phyloP scores from a whole-genome alignment of 1,284 basidiomycete species.

The Cystobasidium sp. region DNA sequence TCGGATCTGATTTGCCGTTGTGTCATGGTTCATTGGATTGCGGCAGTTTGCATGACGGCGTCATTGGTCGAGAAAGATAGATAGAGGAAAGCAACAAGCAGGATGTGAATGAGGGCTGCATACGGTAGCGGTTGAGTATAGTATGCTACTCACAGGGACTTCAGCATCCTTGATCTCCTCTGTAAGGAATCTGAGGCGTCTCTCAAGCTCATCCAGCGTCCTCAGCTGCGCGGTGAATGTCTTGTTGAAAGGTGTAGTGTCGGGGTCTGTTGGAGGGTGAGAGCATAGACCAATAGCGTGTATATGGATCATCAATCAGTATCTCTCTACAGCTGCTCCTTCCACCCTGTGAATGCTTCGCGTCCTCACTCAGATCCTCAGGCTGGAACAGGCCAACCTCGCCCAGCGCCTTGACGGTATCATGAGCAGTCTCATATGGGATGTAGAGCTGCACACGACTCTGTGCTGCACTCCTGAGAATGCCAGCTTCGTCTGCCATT shows the following conservation, averaged over 20 bases:
- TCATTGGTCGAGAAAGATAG: neutral
- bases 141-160: slow-evolving; percentile 55
- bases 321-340: neutral
- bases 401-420: slow-evolving; percentile 91
- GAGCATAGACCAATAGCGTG: neutral
- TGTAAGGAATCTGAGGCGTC: slow-evolving; percentile 87
- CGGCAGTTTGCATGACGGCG: slow-evolving; percentile 11
- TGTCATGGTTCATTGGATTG: neutral
- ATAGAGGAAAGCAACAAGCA: neutral
- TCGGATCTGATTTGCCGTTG: slow-evolving; percentile 68
- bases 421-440: slow-evolving; percentile 95
- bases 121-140: neutral
- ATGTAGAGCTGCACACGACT: slow-evolving; percentile 83
- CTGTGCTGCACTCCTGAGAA: slow-evolving; percentile 2
- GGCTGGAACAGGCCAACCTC: slow-evolving; percentile 96
- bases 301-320: neutral
- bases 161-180: slow-evolving; percentile 80
- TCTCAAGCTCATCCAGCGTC: slow-evolving; percentile 87
- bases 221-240: slow-evolving; percentile 96
- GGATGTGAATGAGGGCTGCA: neutral
- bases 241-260: slow-evolving; percentile 96
- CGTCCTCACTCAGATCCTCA: slow-evolving; percentile 77
- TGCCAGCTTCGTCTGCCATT: slow-evolving; percentile 15
- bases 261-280: slow-evolving; percentile 77
- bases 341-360: neutral